Evolutionary conservation across 2,329 filamentous ascomycete genomes (phyloP).

Genomic region (Alternaria novae-zelandiae): DNA sequence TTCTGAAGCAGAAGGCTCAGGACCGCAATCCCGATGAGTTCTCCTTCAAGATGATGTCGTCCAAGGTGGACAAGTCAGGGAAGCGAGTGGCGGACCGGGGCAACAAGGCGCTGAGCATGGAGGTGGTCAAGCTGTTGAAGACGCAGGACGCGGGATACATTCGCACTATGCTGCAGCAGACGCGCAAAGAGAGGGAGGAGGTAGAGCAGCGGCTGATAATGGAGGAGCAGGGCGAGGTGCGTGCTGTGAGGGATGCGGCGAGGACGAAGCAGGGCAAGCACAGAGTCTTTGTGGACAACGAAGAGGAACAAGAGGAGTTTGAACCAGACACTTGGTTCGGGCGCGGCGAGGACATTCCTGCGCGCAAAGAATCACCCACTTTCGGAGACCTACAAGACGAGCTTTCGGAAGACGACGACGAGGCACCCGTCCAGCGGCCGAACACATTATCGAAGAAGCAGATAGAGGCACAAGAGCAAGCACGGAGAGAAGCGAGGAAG

Average conservation of each 20-base stretch:
- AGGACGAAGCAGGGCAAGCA: constrained; percentile 34
- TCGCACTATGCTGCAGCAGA: constrained; percentile 63
- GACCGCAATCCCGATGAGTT: constrained; percentile 72
- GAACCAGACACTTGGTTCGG: constrained; percentile 51
- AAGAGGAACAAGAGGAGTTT: constrained; percentile 51
- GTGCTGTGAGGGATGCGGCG: constrained; percentile 46
- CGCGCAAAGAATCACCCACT: constrained; percentile 16
- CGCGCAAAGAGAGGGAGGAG: constrained; percentile 60
- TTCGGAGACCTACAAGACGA: constrained; percentile 35
- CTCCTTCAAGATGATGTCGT: constrained; percentile 67
- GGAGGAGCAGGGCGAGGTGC: constrained; percentile 49
- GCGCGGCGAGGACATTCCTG: constrained; percentile 33
- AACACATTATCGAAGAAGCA: constrained; percentile 42
- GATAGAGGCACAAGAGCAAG: constrained; percentile 36
- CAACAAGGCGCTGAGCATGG: constrained; percentile 56
- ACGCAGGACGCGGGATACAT: constrained; percentile 70
- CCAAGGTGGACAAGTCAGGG: constrained; percentile 55
- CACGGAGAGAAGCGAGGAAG: constrained; percentile 37
- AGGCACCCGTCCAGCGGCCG: constrained; percentile 17
- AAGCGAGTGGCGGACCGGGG: constrained; percentile 53
- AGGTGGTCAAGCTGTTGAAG: constrained; percentile 69
- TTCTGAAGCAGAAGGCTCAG: constrained; percentile 64
- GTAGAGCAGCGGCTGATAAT: constrained; percentile 50
- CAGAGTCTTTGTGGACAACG: constrained; percentile 51
- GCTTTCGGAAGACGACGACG: constrained; percentile 31